Base-by-base conservation (phyloP, 805 yeast species). In the Komagataella phaffii region DNA sequence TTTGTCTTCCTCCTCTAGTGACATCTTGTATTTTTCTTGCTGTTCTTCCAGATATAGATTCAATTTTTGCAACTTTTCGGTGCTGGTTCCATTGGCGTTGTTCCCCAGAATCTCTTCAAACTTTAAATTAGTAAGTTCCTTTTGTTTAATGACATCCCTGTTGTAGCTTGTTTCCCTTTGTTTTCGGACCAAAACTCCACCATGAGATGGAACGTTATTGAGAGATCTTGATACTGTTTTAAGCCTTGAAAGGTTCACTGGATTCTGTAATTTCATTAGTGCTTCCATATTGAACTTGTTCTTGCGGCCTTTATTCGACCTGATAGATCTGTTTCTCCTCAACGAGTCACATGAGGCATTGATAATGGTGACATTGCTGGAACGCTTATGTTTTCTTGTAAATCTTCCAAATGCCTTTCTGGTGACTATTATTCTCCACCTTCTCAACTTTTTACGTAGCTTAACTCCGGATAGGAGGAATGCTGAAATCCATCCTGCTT, bases 401-500 rank as follows among this genome's bases (percentile, higher is more conserved):
- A 14, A 40, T 30, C 19, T 53, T 1, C 17, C 23, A 14, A 24
- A 43, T 44, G 21, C 44, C 7, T 23, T 7, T 17, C 24, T 50
- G 3, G 19, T 51, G 8, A 55, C 53, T 7, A 46, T 46, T 19
- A 57, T 52, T 17, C 46, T 49, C 24, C 54, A 53, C 21, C 48
- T 52, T 24, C 50, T 56, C 8, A 61, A 43, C 14, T 47, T 43
- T 17, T 63, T 56, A 62, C 64, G 61, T 24, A 55, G 54, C 23
- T 48, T 57, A 2, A 53, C 50, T 5, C 59, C 45, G 5, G 62
- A 30, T 4, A 21, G 21, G 2, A 55, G 17, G 5, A 65, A 36
- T 17, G 43, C 49, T 2, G 61, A 56, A 10, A 66, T 48, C 64
- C 68, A 62, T 3, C 66, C 65, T 2, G 55, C 49, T 49, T 61